phyloP scores from a whole-genome alignment of 2,329 filamentous ascomycete species.

The Calonectria pteridis region DNA sequence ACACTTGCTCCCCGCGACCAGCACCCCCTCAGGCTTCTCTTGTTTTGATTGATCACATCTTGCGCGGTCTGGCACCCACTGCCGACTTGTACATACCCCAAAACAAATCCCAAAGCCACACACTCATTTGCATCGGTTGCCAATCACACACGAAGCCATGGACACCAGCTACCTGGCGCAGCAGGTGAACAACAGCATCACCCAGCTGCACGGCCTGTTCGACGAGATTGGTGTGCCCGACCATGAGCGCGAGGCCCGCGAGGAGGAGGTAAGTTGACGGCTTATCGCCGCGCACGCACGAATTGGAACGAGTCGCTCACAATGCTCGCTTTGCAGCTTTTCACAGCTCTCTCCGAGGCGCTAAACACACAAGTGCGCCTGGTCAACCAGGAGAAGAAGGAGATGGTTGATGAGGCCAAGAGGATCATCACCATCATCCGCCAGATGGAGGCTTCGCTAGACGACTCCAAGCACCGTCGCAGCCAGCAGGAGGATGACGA shows the following conservation, averaged over 20 bases:
- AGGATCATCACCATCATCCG: constrained; percentile 86
- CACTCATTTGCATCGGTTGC: constrained; percentile 28
- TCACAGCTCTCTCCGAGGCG: constrained; percentile 90
- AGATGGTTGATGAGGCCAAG: constrained; percentile 90
- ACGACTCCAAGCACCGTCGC: constrained; percentile 76
- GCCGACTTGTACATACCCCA: constrained; percentile 27
- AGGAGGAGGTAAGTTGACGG: constrained; percentile 80
- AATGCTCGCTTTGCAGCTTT: constrained; percentile 71
- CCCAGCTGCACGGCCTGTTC: constrained; percentile 92
- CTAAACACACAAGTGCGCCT: constrained; percentile 89
- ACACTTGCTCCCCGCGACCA: neutral
- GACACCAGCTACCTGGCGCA: constrained; percentile 93
- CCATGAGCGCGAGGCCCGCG: constrained; percentile 91
- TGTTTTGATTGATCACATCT: constrained; percentile 26
- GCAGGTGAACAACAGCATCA: constrained; percentile 94
- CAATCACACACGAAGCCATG: constrained; percentile 63
- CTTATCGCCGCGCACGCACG: neutral
- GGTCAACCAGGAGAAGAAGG: constrained; percentile 89
- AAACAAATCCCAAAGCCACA: constrained; percentile 9
- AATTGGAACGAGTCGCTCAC: neutral
- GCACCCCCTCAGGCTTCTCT: constrained; percentile 16
- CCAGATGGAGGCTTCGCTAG: constrained; percentile 93
- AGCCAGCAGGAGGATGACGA: constrained; percentile 76
- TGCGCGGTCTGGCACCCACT: constrained; percentile 17
- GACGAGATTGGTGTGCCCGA: constrained; percentile 96